Percentiles rank a stretch among this genome's conserved stretches.
Conservation (phyloP, 495 filamentous ascomycete genomes). For the Podospora tetraspora region DNA sequence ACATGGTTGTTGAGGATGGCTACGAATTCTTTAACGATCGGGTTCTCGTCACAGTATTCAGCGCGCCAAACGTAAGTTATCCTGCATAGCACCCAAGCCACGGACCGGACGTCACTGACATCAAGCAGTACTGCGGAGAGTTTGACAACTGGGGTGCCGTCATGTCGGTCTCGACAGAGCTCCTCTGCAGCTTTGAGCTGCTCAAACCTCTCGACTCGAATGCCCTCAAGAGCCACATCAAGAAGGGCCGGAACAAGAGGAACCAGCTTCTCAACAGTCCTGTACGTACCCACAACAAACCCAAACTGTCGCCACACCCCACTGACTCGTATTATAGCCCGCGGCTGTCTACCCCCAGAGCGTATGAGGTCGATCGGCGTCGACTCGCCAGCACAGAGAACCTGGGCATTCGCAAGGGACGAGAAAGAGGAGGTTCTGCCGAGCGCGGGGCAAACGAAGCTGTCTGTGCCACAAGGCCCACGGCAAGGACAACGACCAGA, state of each 20-base stretch:
- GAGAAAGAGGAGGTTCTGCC: not conserved
- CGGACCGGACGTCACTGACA: slow-evolving; percentile 7
- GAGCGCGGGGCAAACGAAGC: not conserved
- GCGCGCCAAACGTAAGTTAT: slow-evolving; percentile 82
- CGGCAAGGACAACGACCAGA: not conserved
- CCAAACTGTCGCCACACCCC: not conserved
- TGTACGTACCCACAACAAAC: slow-evolving; percentile 49
- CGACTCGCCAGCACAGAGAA: not conserved
- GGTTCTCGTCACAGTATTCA: slow-evolving; percentile 94
- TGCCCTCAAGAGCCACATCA: slow-evolving; percentile 97
- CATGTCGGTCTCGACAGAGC: slow-evolving; percentile 91
- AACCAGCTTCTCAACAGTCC: slow-evolving; percentile 92
- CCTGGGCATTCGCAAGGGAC: not conserved
- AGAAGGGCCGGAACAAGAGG: slow-evolving; percentile 86
- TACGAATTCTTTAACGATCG: slow-evolving; percentile 99
- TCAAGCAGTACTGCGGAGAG: slow-evolving; percentile 84
- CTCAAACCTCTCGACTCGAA: slow-evolving; percentile 96
- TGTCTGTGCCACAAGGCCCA: not conserved
- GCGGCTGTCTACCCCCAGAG: slow-evolving; percentile 48
- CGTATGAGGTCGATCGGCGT: slow-evolving; percentile 32
- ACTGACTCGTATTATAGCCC: slow-evolving; percentile 32
- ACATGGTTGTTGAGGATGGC: slow-evolving; percentile 99
- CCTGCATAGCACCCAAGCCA: not conserved
- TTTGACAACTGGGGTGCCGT: slow-evolving; percentile 99
- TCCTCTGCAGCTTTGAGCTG: slow-evolving; percentile 95